Percentiles rank a stretch among this genome's conserved stretches.
Evolutionary conservation across 768 basidiomycete genomes (phyloP).

Genomic region (Podaxis sp.): DNA sequence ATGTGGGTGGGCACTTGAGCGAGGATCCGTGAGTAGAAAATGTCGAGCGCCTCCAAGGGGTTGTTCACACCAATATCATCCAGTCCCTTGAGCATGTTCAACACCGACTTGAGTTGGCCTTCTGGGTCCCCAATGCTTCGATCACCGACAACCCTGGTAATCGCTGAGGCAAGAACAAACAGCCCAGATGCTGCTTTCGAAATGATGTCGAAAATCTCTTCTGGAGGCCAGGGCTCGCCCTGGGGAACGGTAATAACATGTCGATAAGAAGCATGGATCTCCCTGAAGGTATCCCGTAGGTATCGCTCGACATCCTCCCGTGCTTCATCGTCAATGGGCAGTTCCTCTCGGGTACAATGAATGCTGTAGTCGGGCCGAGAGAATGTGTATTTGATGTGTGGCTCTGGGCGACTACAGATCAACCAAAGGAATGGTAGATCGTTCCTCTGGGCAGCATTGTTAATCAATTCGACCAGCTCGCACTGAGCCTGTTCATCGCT

Average conservation of each 20-base stretch:
- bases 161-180: background rate
- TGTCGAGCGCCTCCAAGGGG: background rate
- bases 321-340: background rate
- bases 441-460: background rate
- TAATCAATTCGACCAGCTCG: background rate
- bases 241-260: background rate
- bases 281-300: background rate
- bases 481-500: background rate
- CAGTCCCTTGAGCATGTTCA: background rate
- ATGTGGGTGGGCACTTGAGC: background rate
- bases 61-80: background rate
- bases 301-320: background rate
- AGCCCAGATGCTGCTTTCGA: background rate
- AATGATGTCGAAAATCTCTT: background rate
- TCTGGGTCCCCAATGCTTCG: background rate
- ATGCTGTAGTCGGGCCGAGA: background rate
- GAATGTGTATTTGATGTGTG: background rate
- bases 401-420: constrained; percentile 1
- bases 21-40: background rate
- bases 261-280: background rate
- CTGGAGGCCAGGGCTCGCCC: background rate
- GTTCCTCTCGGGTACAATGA: background rate
- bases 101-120: background rate
- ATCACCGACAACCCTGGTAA: background rate
- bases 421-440: constrained; percentile 2